Base-by-base conservation (phyloP, 2,329 filamentous ascomycete genomes). In the Penicillium polonicum region DNA sequence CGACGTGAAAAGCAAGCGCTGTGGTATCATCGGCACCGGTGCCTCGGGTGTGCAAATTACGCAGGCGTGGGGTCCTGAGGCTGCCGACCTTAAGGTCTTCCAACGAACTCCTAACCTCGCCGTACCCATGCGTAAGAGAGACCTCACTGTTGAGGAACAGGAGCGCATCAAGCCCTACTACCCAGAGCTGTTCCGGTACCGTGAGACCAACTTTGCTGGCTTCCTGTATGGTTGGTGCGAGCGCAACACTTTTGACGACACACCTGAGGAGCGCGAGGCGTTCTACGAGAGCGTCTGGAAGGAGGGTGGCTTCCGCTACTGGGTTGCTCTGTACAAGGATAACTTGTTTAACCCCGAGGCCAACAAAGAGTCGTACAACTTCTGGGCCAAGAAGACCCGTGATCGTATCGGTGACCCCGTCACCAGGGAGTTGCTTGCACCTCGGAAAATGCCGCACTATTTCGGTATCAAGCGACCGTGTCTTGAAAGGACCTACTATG, bases 91-190 rank as follows among this genome's bases (percentile, higher is more conserved):
- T 1, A 79, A 75, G 3, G 83, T 89, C 36, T 88, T 88, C 68
- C 85, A 88, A 64, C 81, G 86, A 9, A 89, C 85, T 1, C 86
- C 87, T 0, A 89, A 89, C 58, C 74, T 87, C 7, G 84, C 84
- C 0, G 65, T 89, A 0, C 85, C 86, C 0, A 87, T 89, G 84
- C 77, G 80, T 2, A 79, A 81, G 57, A 72, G 76, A 2, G 41
- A 73, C 0, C 73, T 87, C 29, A 80, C 78, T 0, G 72, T 69
- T 12, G 76, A 80, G 56, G 81, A 85, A 59, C 82, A 88, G 64
- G 73, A 83, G 25, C 65, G 66, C 2, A 68, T 64, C 23, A 82
- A 82, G 63, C 62, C 60, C 8, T 72, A 69, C 36, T 84, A 84
- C 49, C 76, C 74, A 0, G 73, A 81, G 50, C 74, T 88, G 2